phyloP scores from a whole-genome alignment of 805 yeast species.

The Candida easanensis region DNA sequence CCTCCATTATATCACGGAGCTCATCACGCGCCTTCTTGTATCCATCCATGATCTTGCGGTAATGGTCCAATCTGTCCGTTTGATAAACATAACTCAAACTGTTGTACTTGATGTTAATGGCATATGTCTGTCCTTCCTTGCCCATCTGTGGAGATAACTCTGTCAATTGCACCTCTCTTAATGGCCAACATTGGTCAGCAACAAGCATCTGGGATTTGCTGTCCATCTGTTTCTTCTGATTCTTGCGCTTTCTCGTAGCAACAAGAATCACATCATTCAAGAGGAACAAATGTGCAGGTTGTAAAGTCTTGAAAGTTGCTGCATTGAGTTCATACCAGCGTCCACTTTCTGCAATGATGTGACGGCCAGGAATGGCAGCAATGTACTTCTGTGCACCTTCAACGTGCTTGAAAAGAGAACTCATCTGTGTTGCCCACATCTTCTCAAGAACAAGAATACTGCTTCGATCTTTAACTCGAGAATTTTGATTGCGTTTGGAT shows the following conservation, averaged over 20 bases:
- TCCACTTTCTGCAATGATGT: slow-evolving; percentile 72
- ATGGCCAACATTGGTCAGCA: slow-evolving; percentile 79
- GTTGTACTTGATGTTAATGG: slow-evolving; percentile 46
- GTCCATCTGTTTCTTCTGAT: slow-evolving; percentile 25
- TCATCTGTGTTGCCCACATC: slow-evolving; percentile 76
- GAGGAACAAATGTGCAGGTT: slow-evolving; percentile 72
- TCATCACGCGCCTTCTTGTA: slow-evolving; percentile 63
- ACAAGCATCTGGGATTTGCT: slow-evolving; percentile 40
- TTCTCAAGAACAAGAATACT: slow-evolving; percentile 71
- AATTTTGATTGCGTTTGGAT: slow-evolving; percentile 29
- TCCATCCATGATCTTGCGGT: slow-evolving; percentile 48
- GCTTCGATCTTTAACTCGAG: slow-evolving; percentile 67
- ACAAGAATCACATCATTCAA: slow-evolving; percentile 75
- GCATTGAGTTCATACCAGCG: slow-evolving; percentile 86
- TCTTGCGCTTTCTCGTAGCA: slow-evolving; percentile 57
- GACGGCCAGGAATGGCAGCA: slow-evolving; percentile 76
- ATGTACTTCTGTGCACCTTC: slow-evolving; percentile 87
- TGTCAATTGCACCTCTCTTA: slow-evolving; percentile 49
- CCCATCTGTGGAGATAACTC: slow-evolving; percentile 19
- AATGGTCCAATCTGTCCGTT: slow-evolving; percentile 59
- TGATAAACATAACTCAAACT: slow-evolving; percentile 53
- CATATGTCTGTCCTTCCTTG: slow-evolving; percentile 29
- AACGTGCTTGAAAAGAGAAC: slow-evolving; percentile 70
- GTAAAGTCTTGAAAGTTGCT: slow-evolving; percentile 78
- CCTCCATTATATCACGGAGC: slow-evolving; percentile 50